Base-by-base conservation (phyloP, 306 rosid species). In the Lablab purpureus region DNA sequence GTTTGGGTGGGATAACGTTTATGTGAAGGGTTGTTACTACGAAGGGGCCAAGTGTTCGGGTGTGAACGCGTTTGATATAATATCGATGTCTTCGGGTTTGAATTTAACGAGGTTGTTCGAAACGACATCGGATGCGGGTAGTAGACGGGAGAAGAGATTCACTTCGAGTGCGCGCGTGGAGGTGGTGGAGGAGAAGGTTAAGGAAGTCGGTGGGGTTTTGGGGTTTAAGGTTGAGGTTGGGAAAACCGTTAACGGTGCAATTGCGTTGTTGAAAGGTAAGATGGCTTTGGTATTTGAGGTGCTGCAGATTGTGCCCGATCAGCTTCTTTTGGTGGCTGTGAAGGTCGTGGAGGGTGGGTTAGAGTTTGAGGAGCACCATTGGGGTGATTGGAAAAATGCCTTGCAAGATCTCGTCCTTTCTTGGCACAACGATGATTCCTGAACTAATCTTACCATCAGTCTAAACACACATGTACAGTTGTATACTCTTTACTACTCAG, bases 71-170 rank as follows among this genome's bases (percentile, higher is more conserved):
- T 94, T 94, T 62, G 89, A 92, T 37, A 90, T 92, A 62, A 94
- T 94, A 15, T 88, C 96, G 0, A 79, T 94, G 88, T 90, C 97
- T 17, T 82, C 94, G 37, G 98, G 97, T 23, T 70, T 94, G 89
- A 84, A 92, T 41, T 62, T 94, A 34, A 89, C 92, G 19, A 90
- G 94, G 25, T 79, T 94, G 37, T 92, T 94, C 11, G 96, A 89
- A 71, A 87, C 86, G 82, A 60, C 77, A 58, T 73, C 77, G 64
- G 40, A 77, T 2, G 63, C 34, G 11, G 76, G 19, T 18, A 32
- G 70, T 1, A 65, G 65, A 59, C 85, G 67, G 59, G 89, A 83
- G 76, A 84, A 81, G 91, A 74, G 88, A 74, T 91, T 92, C 51
- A 89, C 84, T 3, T 84, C 90, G 8, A 84, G 50, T 3, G 85